Conservation (phyloP, 176 grass and related monocot genomes). For the Cocos nucifera region DNA sequence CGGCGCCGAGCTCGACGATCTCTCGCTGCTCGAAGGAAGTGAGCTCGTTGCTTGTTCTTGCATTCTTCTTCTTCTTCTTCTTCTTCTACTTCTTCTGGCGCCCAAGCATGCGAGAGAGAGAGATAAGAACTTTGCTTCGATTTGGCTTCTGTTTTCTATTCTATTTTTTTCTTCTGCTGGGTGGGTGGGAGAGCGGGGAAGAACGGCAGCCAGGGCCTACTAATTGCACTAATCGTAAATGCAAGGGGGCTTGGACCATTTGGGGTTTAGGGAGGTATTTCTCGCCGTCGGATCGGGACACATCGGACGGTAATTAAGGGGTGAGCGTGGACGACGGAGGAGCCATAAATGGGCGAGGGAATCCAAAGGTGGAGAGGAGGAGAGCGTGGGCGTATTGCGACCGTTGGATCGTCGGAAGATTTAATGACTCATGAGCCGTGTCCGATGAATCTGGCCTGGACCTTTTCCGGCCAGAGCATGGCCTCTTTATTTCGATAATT, state of each 20-base stretch:
- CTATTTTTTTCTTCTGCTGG: no score
- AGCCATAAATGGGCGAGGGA: constrained; percentile 31
- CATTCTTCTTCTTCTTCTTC: constrained; percentile 47
- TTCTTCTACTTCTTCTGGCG: constrained; percentile 27
- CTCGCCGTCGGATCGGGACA: constrained; percentile 23
- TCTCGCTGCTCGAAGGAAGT: constrained; percentile 82
- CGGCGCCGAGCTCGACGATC: constrained; percentile 82
- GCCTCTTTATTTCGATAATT: no score
- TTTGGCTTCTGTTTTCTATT: no score
- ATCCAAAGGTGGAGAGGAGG: constrained; percentile 39
- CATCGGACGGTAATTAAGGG: constrained; percentile 33
- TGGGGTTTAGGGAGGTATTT: constrained; percentile 19
- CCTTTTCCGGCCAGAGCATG: no score
- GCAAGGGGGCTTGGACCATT: constrained; percentile 3
- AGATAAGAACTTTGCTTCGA: no score
- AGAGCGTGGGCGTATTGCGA: constrained; percentile 31
- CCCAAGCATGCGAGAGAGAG: neutral
- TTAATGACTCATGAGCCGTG: neutral
- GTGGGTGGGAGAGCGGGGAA: no score
- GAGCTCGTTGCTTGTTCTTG: constrained; percentile 71
- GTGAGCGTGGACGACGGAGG: constrained; percentile 23
- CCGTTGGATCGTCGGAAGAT: constrained; percentile 12
- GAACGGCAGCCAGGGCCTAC: no score
- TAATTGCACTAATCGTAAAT: neutral
- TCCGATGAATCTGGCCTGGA: neutral